Percentiles rank a stretch among this genome's conserved stretches.
These are phyloP conservation scores for Ceratobasidium sp. DNA, from an alignment of 1,284 basidiomycete genomes.

Conservation along the genomic window DNA sequence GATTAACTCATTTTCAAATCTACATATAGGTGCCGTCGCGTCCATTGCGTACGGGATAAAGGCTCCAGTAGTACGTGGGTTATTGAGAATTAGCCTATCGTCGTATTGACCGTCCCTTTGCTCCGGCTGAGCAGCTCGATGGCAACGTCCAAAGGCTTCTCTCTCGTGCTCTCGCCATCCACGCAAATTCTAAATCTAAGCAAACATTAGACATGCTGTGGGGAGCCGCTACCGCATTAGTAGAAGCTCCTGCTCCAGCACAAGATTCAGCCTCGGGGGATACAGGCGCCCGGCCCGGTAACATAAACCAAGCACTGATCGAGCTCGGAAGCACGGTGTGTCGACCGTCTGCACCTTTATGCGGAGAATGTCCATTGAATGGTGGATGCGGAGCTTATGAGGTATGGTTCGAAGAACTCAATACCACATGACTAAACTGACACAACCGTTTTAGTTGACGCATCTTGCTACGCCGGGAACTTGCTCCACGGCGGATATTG, in stretches of 20 bases:
- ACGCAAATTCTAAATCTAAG: constrained; percentile 86
- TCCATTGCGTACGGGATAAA: constrained; percentile 91
- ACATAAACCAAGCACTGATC: constrained; percentile 90
- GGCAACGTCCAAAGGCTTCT: constrained; percentile 91
- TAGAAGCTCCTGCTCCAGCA: constrained; percentile 63
- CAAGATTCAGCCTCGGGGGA: constrained; percentile 1
- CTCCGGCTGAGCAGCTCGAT: constrained; percentile 72
- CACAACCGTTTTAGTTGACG: constrained; percentile 35
- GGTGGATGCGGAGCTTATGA: constrained; percentile 77
- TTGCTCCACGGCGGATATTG: constrained; percentile 67
- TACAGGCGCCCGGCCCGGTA: constrained; percentile 67
- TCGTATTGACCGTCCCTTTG: background rate
- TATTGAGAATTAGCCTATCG: background rate
- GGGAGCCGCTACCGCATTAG: constrained; percentile 79
- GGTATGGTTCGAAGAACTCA: constrained; percentile 37
- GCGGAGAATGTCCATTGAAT: constrained; percentile 78
- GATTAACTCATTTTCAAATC: constrained; percentile 40
- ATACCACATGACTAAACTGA: constrained; percentile 38
- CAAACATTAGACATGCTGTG: constrained; percentile 85
- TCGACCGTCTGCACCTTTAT: constrained; percentile 84
- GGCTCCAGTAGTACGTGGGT: constrained; percentile 79
- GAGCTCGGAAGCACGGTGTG: constrained; percentile 93
- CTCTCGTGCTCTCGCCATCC: constrained; percentile 83
- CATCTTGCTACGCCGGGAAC: constrained; percentile 52
- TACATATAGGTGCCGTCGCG: constrained; percentile 81